Conservation (phyloP, 192 early-diverging fungal genomes). For the Coemansia sp. region DNA sequence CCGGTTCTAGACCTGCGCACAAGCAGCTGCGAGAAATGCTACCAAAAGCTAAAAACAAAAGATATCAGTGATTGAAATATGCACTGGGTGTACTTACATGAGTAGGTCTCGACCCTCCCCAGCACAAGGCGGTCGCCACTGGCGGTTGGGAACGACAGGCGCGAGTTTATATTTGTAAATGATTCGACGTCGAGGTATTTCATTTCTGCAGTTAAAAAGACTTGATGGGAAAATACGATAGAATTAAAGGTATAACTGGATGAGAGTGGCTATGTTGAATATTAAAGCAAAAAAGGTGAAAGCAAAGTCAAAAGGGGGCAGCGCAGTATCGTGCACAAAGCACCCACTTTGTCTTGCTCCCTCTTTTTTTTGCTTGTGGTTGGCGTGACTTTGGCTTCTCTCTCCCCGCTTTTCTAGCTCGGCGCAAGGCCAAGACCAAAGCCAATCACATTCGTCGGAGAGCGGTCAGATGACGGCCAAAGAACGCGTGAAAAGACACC, state of each 20-base stretch:
- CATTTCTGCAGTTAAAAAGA: conserved; percentile 54
- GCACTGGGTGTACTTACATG: conserved; percentile 67
- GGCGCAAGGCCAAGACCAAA: not conserved
- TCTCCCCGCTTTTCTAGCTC: not conserved
- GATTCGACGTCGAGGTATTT: conserved; percentile 84
- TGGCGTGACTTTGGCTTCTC: not conserved
- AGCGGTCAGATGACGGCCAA: conserved; percentile 10
- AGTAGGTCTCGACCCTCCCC: conserved; percentile 90
- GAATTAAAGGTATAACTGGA: not conserved
- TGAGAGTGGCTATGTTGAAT: not conserved
- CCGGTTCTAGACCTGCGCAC: not conserved
- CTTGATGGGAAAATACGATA: not conserved
- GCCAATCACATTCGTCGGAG: conserved; percentile 1
- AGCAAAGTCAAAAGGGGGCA: conserved; percentile 5
- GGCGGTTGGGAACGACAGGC: conserved; percentile 75
- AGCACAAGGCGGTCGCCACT: conserved; percentile 77
- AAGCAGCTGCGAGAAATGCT: not conserved
- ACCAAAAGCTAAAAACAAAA: not conserved
- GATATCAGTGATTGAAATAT: not conserved
- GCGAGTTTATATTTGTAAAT: conserved; percentile 84
- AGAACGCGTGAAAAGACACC: not conserved
- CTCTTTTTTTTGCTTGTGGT: not conserved
- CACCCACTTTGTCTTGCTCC: not conserved
- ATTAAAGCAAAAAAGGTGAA: not conserved
- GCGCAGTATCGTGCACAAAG: conserved; percentile 4